These are phyloP conservation scores for Berkeleyomyces rouxiae DNA, from an alignment of 2,329 filamentous ascomycete genomes.

Conservation along the genomic window DNA sequence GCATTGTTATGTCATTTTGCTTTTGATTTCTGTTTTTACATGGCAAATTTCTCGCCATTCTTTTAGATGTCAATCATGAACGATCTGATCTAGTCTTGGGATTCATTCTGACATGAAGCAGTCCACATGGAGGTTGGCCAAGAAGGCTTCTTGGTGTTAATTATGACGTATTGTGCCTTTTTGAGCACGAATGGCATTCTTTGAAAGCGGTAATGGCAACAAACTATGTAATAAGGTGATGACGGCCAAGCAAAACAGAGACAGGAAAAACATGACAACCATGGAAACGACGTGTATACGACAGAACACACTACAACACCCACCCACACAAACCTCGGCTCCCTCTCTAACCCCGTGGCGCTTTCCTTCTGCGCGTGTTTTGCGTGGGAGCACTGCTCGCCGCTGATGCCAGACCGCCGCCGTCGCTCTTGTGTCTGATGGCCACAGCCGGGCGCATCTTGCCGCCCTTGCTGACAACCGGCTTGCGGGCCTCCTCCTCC, in stretches of 20 bases:
- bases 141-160: background rate
- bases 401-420: constrained; percentile 4
- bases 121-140: background rate
- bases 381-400: background rate
- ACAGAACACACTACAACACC: constrained; percentile 8
- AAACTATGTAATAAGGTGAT: background rate
- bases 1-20: background rate
- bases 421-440: constrained; percentile 13
- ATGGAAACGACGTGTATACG: constrained; percentile 2
- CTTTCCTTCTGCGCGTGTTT: constrained; percentile 12
- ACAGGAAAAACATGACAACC: background rate
- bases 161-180: background rate
- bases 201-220: background rate
- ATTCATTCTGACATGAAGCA: too few species aligned
- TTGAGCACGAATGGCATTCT: background rate
- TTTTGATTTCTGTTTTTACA: background rate
- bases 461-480: constrained; percentile 7
- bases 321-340: background rate
- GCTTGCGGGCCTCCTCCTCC: constrained; percentile 15
- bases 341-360: constrained; percentile 8
- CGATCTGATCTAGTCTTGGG: too few species aligned
- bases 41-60: background rate
- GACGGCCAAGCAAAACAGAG: background rate
- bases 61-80: background rate
- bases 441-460: constrained; percentile 11